Evolutionary conservation across 2,329 filamentous ascomycete genomes (phyloP).

Genomic region (Paraphaeosphaeria sporulosa): DNA sequence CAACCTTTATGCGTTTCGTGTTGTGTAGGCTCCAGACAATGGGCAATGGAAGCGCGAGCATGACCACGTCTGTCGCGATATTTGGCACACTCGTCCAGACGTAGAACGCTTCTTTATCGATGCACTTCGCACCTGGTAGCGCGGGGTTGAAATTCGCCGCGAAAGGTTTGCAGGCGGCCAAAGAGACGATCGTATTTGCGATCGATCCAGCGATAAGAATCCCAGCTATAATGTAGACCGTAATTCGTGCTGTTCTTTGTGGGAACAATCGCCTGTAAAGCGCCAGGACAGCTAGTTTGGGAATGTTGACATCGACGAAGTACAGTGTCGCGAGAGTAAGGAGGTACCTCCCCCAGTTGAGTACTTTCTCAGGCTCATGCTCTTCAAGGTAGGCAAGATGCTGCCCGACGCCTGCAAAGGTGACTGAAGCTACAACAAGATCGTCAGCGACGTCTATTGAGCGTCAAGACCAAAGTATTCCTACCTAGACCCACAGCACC

Average conservation of each 20-base stretch:
- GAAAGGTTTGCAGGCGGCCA: constrained; percentile 4
- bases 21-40: constrained; percentile 4
- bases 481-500: constrained; percentile 1
- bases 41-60: constrained; percentile 5
- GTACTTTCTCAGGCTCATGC: not conserved
- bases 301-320: constrained; percentile 5
- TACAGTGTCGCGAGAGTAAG: constrained; percentile 1
- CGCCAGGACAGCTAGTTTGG: constrained; percentile 2
- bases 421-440: not conserved
- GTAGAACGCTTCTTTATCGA: constrained; percentile 3
- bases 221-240: not conserved
- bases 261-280: constrained; percentile 5
- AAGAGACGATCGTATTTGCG: constrained; percentile 5
- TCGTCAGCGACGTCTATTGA: not conserved
- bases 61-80: constrained; percentile 2
- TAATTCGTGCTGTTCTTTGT: not conserved
- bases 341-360: constrained; percentile 4
- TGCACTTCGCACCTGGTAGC: not conserved
- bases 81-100: constrained; percentile 4
- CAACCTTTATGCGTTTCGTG: constrained; percentile 5
- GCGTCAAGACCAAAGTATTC: not conserved
- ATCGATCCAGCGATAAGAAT: not conserved
- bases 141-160: constrained; percentile 1
- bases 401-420: constrained; percentile 4
- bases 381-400: not conserved